Evolutionary conservation across 768 basidiomycete species (phyloP), one percentile per base, ranked within the genome.

Genomic region (Piloderma croceum): DNA sequence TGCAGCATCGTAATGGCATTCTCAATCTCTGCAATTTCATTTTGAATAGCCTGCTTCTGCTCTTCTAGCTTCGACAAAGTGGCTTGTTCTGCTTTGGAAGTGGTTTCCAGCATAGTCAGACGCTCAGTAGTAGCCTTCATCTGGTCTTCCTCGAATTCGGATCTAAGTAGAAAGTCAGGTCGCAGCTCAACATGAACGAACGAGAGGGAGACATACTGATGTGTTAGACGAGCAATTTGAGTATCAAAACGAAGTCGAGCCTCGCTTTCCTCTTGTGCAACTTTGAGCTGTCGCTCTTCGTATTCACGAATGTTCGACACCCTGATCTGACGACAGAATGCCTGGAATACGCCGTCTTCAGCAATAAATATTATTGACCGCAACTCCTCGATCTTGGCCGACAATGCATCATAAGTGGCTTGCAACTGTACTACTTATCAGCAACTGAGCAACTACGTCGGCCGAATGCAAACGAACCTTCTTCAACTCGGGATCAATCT

Each of bases 241-340:
- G 81, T 86, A 48, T 91, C 83, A 49, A 79, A 94, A 34, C 83
- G 74, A 48, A 92, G 63, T 42, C 88, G 68, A 6, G 86, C 87
- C 50, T 87, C 88, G 53, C 78, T 87, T 59, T 91, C 90, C 51
- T 88, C 87, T 60, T 91, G 83, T 0, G 88, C 90, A 18, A 88
- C 76, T 59, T 83, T 87, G 22, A 97, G 68, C 54, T 94, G 90
- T 17, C 85, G 79, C 56, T 90, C 86, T 61, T 98, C 94, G 57
- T 93, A 99, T 50, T 93, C 90, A 20, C 93, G 79, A 47, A 99
- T 90, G 61, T 81, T 81, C 12, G 64, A 58, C 6, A 96, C 83
- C 7, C 79, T 74, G 48, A 97, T 91, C 49, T 78, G 74, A 25
- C 62, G 58, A 56, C 93, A 97, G 65, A 99, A 97, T 3, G 64